Conservation (phyloP, 768 basidiomycete species). For the Termitomyces sp. region DNA sequence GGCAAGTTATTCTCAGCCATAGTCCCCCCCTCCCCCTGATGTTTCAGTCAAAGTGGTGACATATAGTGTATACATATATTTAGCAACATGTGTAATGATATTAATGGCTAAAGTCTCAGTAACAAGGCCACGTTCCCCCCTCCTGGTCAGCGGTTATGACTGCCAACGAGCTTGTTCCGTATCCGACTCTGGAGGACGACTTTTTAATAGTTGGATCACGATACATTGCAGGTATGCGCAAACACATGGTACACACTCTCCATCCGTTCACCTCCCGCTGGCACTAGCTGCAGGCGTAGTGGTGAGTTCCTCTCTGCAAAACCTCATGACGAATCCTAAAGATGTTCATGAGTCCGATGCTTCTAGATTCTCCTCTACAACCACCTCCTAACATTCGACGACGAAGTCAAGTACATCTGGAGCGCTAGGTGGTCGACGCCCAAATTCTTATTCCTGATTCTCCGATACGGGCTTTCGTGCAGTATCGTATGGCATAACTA, state of each 20-base stretch:
- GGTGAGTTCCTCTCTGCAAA: background rate
- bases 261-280: too few relatives aligned
- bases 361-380: slow-evolving; percentile 33
- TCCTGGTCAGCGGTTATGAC: too few relatives aligned
- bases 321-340: background rate
- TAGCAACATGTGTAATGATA: background rate
- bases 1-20: background rate
- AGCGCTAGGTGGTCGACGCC: slow-evolving; percentile 26
- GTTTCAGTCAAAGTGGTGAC: background rate
- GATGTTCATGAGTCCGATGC: background rate
- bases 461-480: slow-evolving; percentile 30
- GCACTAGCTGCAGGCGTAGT: slow-evolving; percentile 8
- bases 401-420: slow-evolving; percentile 38
- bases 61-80: background rate
- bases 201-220: background rate
- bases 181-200: background rate
- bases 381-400: slow-evolving; percentile 31
- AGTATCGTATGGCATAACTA: slow-evolving; percentile 17
- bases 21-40: background rate
- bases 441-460: slow-evolving; percentile 32
- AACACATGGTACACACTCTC: too few relatives aligned
- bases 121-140: background rate
- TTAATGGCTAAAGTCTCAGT: background rate
- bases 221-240: slow-evolving; percentile 3
- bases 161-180: background rate